phyloP scores from a whole-genome alignment of 768 basidiomycete species.

The Tubosaeta sp. region DNA sequence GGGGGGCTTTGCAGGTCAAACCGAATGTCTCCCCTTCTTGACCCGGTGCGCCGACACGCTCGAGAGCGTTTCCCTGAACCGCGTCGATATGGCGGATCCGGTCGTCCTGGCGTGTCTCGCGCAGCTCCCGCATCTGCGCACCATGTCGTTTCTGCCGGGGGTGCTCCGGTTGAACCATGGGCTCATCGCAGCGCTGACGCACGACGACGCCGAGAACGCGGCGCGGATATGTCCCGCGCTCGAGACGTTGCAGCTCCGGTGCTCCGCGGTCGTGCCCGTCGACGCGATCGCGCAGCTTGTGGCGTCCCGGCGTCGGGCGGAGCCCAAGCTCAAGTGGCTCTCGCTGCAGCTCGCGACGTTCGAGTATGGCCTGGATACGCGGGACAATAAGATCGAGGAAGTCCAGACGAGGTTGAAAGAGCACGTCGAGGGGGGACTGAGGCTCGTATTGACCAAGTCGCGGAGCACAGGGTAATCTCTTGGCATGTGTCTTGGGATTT shows the following conservation, averaged over 20 bases:
- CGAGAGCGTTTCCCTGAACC: conserved; percentile 21
- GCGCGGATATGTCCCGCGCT: conserved; percentile 21
- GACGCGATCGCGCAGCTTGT: conserved; percentile 23
- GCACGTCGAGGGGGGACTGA: conserved; percentile 22
- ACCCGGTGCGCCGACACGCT: conserved; percentile 26
- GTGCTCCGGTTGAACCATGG: conserved; percentile 31
- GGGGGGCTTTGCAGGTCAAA: conserved; percentile 22
- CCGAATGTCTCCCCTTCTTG: conserved; percentile 27
- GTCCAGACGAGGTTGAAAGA: conserved; percentile 7
- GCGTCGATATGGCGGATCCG: conserved; percentile 21
- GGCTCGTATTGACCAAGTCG: conserved; percentile 24
- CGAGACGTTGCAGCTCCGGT: conserved; percentile 21
- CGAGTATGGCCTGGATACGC: conserved; percentile 26
- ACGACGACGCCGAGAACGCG: not conserved
- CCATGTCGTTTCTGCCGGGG: conserved; percentile 22
- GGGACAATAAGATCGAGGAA: conserved; percentile 26
- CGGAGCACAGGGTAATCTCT: conserved; percentile 6
- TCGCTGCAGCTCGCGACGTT: conserved; percentile 25
- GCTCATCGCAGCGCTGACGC: conserved; percentile 21
- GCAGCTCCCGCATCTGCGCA: conserved; percentile 16
- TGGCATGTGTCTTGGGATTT: not conserved
- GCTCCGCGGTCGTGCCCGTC: conserved; percentile 21
- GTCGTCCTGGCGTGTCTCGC: conserved; percentile 18
- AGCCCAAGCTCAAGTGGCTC: conserved; percentile 15
- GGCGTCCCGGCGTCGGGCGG: conserved; percentile 18